Evolutionary conservation across 306 rosid genomes (phyloP).

Genomic region (Potentilla sterilis): DNA sequence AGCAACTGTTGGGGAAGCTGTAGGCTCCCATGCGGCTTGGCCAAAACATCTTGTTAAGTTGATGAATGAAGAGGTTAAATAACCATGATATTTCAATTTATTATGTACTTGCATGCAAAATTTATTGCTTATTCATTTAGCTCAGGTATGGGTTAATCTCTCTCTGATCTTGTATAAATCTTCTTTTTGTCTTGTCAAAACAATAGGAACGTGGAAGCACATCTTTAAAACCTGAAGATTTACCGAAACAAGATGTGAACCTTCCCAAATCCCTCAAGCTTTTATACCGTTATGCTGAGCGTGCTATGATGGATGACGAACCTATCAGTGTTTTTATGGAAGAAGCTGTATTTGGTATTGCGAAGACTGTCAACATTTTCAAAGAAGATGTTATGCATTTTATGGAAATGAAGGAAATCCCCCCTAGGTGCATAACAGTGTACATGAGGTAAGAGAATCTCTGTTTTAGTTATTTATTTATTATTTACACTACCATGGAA

Average conservation of each 20-base stretch:
- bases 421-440: conserved; percentile 14
- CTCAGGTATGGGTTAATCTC: neutral
- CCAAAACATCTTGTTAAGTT: conserved; percentile 9
- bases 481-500: neutral
- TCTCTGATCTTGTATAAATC: neutral
- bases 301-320: conserved; percentile 8
- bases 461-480: neutral
- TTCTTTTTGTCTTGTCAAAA: conserved; percentile 2
- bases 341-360: conserved; percentile 16
- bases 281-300: conserved; percentile 15
- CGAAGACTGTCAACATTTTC: conserved; percentile 3
- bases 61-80: neutral
- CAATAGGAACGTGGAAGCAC: neutral
- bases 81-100: neutral
- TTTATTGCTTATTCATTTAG: neutral
- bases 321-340: conserved; percentile 3
- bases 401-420: conserved; percentile 22
- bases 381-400: conserved; percentile 16
- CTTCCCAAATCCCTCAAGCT: conserved; percentile 17
- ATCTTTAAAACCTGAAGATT: neutral
- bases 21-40: conserved; percentile 9
- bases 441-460: conserved; percentile 12
- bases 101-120: neutral
- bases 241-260: conserved; percentile 12
- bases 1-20: conserved; percentile 13